Evolutionary conservation across 345 rosid genomes (phyloP), one percentile per base, ranked within the genome.

Genomic region (Camelina laxa): DNA sequence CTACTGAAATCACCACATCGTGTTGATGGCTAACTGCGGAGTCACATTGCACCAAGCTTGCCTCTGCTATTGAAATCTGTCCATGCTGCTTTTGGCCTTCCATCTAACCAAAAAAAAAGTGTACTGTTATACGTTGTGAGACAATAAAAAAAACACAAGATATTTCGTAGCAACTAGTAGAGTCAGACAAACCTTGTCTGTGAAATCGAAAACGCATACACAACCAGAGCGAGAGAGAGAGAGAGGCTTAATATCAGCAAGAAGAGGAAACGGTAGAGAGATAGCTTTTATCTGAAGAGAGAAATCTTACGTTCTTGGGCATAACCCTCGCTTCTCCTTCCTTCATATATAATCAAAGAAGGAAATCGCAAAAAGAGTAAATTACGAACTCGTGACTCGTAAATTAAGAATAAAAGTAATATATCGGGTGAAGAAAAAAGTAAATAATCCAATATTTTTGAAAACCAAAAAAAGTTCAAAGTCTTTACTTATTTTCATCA

Each of bases 31-130:
- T 51, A 11, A 21, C 57, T 27, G 4, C 33, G 7, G 35, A 41
- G 66, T 61, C 66, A 61, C 33, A 61, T 11, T 36, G 65, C 6
- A 33, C 35, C 42, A 24, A 24, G 27, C 27, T 24, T 24, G 27
- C 27, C 27, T 24, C 27, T 24, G 27, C 27, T 24, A 24, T 24
- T 24, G 27, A 24, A 24, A 11, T 60, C 13, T 36, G 30, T 11
- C 38, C 30, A 11, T 58, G 62, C 10, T 60, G 64, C 30, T 19
- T 19, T 60, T 39, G 66, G 12, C 17, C 48, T 61, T 39, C 33
- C 66, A 61, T 61, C 49, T 57, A 55, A 27, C 60, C 7, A 30
- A 15, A 55, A n/a, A n/a, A 14, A 7, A 55, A 27, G 19, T 55
- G 12, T 2, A 55, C 35, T 13, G 59, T 17, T 35, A 13, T 33